A percentile compares a stretch with the other conserved stretches of the same genome.
Evolutionary conservation across 768 basidiomycete genomes (phyloP).

Genomic region (Cyclocybe aegerita): DNA sequence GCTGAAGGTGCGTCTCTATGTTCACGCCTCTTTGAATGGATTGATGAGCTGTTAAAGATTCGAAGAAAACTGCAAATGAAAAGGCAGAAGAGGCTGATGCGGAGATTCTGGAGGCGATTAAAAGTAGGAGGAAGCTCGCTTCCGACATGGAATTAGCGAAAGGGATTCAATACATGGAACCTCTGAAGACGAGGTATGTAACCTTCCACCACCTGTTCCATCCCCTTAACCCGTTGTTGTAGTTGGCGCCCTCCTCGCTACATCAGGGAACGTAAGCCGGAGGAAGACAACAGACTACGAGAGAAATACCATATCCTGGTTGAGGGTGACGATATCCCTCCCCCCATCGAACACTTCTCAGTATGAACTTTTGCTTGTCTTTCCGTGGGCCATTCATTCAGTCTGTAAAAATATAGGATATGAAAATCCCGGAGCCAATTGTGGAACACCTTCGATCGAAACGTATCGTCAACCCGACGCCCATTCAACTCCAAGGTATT

Average conservation of each 20-base stretch:
- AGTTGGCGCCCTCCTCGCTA: slow-evolving; percentile 91
- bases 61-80: slow-evolving; percentile 85
- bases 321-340: slow-evolving; percentile 93
- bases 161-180: slow-evolving; percentile 88
- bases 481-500: slow-evolving; percentile 96
- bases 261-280: slow-evolving; percentile 68
- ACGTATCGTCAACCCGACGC: slow-evolving; percentile 84
- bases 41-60: slow-evolving; percentile 44
- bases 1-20: slow-evolving; percentile 59
- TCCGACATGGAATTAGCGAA: slow-evolving; percentile 92
- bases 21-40: background rate
- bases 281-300: slow-evolving; percentile 71
- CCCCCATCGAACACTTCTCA: slow-evolving; percentile 86
- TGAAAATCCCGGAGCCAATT: slow-evolving; percentile 94
- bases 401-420: slow-evolving; percentile 59
- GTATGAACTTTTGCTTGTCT: slow-evolving; percentile 35
- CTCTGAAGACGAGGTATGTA: slow-evolving; percentile 75
- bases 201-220: background rate
- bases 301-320: slow-evolving; percentile 93
- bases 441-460: slow-evolving; percentile 82
- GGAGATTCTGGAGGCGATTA: slow-evolving; percentile 89
- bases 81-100: slow-evolving; percentile 87
- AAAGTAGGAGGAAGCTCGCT: slow-evolving; percentile 85
- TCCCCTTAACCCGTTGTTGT: background rate
- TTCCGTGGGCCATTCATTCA: slow-evolving; percentile 4